Base-by-base conservation (phyloP, 2,329 filamentous ascomycete genomes). In the Claviceps sp. region DNA sequence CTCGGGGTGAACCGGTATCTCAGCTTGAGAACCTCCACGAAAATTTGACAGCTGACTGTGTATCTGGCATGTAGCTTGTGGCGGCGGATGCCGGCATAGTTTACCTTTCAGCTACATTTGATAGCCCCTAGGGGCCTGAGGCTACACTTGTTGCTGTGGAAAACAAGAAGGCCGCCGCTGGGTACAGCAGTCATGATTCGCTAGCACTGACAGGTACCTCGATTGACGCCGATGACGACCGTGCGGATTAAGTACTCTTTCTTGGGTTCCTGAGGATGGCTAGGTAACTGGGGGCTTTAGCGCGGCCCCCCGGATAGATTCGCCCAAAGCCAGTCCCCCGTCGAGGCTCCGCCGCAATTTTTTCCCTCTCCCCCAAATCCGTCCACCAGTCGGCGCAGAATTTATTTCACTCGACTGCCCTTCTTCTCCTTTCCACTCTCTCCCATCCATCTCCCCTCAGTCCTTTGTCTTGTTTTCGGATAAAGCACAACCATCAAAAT, bases 371-470 rank as follows among this genome's bases (percentile, higher is more conserved):
- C 66, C 68, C 68, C 68, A 68, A 67, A 65, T 64, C 66, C 60
- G 63, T 64, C 68, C 67, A 68, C 67, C 58, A 58, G 70, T 67
- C 68, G 67, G 66, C 67, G 66, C 64, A 67, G 66, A 64, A 70
- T 70, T 70, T 69, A 70, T 68, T 68, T 69, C 66, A 59, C 66
- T 69, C 66, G 65, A 63, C 60, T 58, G 58, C 59, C 61, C 59
- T 57, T 58, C 58, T 57, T 67, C 66, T 67, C 67, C 67, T 63
- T 67, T 67, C 61, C 66, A 66, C 66, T 69, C 67, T 65, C 64
- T 59, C 64, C 67, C 68, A 68, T 68, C 64, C 65, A 68, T 80
- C 78, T 80, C 78, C 78, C 73, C 78, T 82, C 78, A 75, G 66
- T 78, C 69, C 69, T 77, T 78, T 73, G 65, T 69, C 66, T 68